These are phyloP conservation scores for Actinidia arguta DNA, from an alignment of 179 eudicot genomes.

Conservation along the genomic window DNA sequence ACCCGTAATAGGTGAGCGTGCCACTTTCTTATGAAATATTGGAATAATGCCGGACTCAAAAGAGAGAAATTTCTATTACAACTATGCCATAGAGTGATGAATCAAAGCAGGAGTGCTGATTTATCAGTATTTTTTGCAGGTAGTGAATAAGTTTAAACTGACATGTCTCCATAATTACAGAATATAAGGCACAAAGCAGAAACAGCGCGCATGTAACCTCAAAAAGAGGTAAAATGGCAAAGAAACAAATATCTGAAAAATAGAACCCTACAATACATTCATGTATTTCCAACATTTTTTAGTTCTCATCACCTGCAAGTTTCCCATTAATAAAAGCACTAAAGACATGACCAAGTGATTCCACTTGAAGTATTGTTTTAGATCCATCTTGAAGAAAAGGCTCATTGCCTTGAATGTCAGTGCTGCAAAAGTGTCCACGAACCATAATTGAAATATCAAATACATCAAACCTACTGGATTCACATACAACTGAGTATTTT, in stretches of 20 bases:
- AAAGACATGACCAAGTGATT: slow-evolving; percentile 88
- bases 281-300: slow-evolving; percentile 2
- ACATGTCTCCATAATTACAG: not conserved
- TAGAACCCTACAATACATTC: not conserved
- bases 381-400: slow-evolving; percentile 72
- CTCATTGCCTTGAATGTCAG: slow-evolving; percentile 58
- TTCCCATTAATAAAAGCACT: slow-evolving; percentile 80
- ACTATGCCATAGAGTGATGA: not conserved
- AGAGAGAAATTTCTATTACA: not conserved
- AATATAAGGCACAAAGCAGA: slow-evolving; percentile 1
- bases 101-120: not conserved
- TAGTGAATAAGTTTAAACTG: not conserved
- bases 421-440: slow-evolving; percentile 45
- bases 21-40: not conserved
- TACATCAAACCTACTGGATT: not conserved
- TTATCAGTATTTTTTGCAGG: not conserved
- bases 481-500: not conserved
- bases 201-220: not conserved
- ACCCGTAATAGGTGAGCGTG: not conserved
- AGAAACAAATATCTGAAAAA: not conserved
- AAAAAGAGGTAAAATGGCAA: not conserved
- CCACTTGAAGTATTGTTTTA: slow-evolving; percentile 72
- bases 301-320: slow-evolving; percentile 61
- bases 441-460: not conserved
- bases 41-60: not conserved